Percentiles rank a stretch among this genome's conserved stretches.
Conservation (phyloP, 2,329 filamentous ascomycete genomes). For the Colletotrichum tanaceti region DNA sequence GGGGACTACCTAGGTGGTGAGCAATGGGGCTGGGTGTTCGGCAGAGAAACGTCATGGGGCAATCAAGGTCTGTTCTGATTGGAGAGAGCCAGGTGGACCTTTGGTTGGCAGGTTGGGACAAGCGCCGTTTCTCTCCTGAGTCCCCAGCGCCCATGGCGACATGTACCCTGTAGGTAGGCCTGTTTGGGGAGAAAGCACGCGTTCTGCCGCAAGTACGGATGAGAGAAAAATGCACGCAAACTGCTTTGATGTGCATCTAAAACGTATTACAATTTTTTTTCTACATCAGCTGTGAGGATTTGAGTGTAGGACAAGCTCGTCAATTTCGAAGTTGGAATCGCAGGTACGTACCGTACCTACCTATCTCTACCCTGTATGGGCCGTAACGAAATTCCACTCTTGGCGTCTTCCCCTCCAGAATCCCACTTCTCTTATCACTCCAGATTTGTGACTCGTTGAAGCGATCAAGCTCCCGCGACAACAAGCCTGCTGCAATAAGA, state of each 20-base stretch:
- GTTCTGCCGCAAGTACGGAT: background rate
- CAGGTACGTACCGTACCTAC: background rate
- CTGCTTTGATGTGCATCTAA: no score
- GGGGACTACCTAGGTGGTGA: constrained; percentile 26
- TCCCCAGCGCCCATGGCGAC: constrained; percentile 38
- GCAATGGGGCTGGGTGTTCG: constrained; percentile 37
- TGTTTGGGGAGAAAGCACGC: background rate
- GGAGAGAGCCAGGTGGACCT: constrained; percentile 30
- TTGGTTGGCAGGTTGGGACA: constrained; percentile 31
- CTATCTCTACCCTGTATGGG: no score
- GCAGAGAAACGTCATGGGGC: constrained; percentile 42
- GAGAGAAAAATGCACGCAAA: background rate
- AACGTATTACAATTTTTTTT: no score
- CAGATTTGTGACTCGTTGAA: constrained; percentile 19
- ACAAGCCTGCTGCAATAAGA: background rate
- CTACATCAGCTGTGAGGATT: background rate
- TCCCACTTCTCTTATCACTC: constrained; percentile 33
- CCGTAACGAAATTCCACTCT: constrained; percentile 27
- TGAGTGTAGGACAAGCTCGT: background rate
- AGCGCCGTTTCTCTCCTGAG: constrained; percentile 37
- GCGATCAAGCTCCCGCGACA: constrained; percentile 8
- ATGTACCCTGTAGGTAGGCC: background rate
- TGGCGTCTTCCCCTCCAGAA: constrained; percentile 14
- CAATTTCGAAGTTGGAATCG: background rate
- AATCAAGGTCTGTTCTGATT: constrained; percentile 36